Percentiles rank a stretch among this genome's conserved stretches.
These are phyloP conservation scores for Penicillium sp. DNA, from an alignment of 2,329 filamentous ascomycete genomes.

Conservation along the genomic window DNA sequence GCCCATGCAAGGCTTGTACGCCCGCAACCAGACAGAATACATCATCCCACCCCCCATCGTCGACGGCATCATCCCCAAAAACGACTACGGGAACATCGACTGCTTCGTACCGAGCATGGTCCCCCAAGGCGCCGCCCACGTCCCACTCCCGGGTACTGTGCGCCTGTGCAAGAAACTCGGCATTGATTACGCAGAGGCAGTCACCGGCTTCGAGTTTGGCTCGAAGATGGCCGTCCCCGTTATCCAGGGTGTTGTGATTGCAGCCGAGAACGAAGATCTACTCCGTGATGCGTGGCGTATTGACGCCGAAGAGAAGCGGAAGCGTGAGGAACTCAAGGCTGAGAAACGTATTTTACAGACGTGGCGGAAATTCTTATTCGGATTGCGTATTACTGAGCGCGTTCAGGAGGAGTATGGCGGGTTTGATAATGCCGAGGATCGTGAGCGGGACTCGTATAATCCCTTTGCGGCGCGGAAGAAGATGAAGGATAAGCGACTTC, in stretches of 20 bases:
- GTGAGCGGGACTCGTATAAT: constrained; percentile 37
- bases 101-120: constrained; percentile 94
- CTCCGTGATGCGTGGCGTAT: constrained; percentile 78
- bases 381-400: constrained; percentile 76
- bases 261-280: constrained; percentile 72
- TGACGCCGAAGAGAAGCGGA: constrained; percentile 71
- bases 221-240: constrained; percentile 91
- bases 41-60: constrained; percentile 87
- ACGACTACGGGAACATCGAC: constrained; percentile 94
- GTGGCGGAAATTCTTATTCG: constrained; percentile 88
- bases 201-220: constrained; percentile 95
- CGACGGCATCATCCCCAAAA: constrained; percentile 87
- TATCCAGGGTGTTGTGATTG: constrained; percentile 85
- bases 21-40: constrained; percentile 85
- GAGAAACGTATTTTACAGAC: constrained; percentile 70
- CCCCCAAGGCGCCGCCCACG: constrained; percentile 78
- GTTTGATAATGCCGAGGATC: constrained; percentile 33
- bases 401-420: constrained; percentile 76
- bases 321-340: constrained; percentile 82
- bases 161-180: constrained; percentile 80
- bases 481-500: constrained; percentile 9
- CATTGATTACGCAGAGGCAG: constrained; percentile 90
- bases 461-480: constrained; percentile 34
- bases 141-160: constrained; percentile 75
- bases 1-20: constrained; percentile 82